These are phyloP conservation scores for Ceratocystis cacaofunesta DNA, from an alignment of 2,329 filamentous ascomycete genomes.

Conservation along the genomic window DNA sequence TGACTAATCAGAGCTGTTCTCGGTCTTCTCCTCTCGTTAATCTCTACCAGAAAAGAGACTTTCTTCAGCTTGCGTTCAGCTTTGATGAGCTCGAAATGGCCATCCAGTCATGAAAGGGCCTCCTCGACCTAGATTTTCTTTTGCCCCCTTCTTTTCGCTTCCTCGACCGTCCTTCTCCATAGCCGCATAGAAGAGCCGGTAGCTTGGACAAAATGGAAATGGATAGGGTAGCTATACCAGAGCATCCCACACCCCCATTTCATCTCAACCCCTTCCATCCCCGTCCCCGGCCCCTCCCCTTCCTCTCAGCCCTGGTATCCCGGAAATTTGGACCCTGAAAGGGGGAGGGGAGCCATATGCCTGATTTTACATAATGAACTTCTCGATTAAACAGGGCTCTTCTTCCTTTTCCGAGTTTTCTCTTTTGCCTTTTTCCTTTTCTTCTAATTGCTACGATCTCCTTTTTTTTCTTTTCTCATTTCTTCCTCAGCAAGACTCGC, in stretches of 20 bases:
- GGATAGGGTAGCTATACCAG: background rate
- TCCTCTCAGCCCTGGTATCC: constrained; percentile 3
- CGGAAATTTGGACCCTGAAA: constrained; percentile 2
- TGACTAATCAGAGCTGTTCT: background rate
- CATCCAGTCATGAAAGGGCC: background rate
- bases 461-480: background rate
- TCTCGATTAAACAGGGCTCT: background rate
- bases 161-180: background rate
- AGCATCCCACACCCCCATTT: background rate
- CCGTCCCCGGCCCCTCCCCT: background rate
- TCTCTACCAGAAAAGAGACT: background rate
- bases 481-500: background rate
- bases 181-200: background rate
- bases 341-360: background rate
- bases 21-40: background rate
- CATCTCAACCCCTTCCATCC: background rate
- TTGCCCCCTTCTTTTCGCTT: background rate
- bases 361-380: constrained; percentile 4
- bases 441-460: background rate
- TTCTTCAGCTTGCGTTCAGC: background rate
- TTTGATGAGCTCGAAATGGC: background rate
- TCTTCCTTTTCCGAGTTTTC: constrained; percentile 1
- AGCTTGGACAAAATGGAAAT: background rate
- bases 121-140: background rate
- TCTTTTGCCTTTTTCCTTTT: background rate